Conservation (phyloP, 1,139 yeast genomes). For the Kluyveromyces sp. region DNA sequence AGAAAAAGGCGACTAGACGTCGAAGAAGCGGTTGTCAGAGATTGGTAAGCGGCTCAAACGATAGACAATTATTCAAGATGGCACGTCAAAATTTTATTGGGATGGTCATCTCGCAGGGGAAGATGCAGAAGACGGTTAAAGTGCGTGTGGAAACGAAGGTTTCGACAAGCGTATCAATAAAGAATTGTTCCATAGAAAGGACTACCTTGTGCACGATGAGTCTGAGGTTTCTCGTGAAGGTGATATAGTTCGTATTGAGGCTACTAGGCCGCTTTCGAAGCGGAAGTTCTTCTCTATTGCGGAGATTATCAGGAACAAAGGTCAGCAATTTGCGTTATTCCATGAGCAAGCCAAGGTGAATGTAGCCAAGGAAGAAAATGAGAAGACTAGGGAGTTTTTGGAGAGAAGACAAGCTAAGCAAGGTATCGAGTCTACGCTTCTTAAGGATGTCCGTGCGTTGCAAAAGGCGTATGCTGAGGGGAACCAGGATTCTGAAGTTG, state of each 20-base stretch:
- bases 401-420: conserved; percentile 39
- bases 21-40: no score
- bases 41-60: no score
- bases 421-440: conserved; percentile 21
- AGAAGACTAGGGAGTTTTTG: conserved; percentile 43
- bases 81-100: conserved; percentile 89
- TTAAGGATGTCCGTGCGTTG: conserved; percentile 26
- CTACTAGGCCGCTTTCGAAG: conserved; percentile 78
- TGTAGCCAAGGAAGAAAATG: conserved; percentile 55
- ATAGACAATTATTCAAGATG: conserved; percentile 35
- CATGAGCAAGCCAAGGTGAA: conserved; percentile 62
- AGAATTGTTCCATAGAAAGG: conserved; percentile 71
- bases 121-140: conserved; percentile 91
- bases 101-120: conserved; percentile 89
- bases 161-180: conserved; percentile 64
- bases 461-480: conserved; percentile 26
- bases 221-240: conserved; percentile 89
- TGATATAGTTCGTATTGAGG: conserved; percentile 87
- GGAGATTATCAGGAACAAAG: conserved; percentile 80
- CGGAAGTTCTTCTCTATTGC: conserved; percentile 89
- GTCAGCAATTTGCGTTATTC: conserved; percentile 83
- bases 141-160: conserved; percentile 74
- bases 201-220: conserved; percentile 89
- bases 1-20: no score
- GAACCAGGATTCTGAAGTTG: conserved; percentile 33